Base-by-base conservation (phyloP, 257 asterid species). In the Solanum chilense region DNA sequence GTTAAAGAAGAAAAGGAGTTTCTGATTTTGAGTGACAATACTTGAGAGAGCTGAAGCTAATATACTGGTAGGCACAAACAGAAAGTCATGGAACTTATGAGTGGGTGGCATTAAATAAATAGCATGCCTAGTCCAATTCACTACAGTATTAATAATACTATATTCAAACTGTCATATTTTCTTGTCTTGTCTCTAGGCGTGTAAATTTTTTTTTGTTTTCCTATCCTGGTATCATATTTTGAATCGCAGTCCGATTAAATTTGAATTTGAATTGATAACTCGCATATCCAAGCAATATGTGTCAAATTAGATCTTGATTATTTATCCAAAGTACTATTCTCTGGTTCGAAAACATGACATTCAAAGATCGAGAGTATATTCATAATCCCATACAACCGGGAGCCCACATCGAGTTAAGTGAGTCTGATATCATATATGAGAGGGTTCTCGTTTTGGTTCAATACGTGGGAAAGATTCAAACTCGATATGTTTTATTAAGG, bases 81-180 rank as follows among this genome's bases (percentile, higher is more conserved):
- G 88, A 89, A 88, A 86, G 93, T 87, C 88, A 90, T 90, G 92
- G 94, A 88, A 88, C 87, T 44, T 11, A 84, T 85, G 64, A 84
- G 82, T 86, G 92, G 92, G n/a, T 10, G 83, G 73, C 64, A 88
- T 75, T 88, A 91, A 89, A 92, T 84, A 92, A 91, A 91, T 86
- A 88, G 90, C 90, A 88, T 90, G 93, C 93, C 90, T 88, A 41
- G 81, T 80, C 25, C 27, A 80, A 80, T 29, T 49, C 31, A 25
- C 49, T 21, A 37, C n/a, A 31, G 81, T 21, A 7, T 52, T 80
- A 84, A 85, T 84, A 78, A 27, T 78, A 37, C 39, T 37, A 86
- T 83, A 88, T 74, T 86, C 84, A 42, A 21, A 86, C 49, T 62
- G 58, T 44, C 35, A 85, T 85, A 73, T 88, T 89, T 47, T 64